These are phyloP conservation scores for Penicillium longicatenatum DNA, from an alignment of 495 filamentous ascomycete species.

Conservation along the genomic window DNA sequence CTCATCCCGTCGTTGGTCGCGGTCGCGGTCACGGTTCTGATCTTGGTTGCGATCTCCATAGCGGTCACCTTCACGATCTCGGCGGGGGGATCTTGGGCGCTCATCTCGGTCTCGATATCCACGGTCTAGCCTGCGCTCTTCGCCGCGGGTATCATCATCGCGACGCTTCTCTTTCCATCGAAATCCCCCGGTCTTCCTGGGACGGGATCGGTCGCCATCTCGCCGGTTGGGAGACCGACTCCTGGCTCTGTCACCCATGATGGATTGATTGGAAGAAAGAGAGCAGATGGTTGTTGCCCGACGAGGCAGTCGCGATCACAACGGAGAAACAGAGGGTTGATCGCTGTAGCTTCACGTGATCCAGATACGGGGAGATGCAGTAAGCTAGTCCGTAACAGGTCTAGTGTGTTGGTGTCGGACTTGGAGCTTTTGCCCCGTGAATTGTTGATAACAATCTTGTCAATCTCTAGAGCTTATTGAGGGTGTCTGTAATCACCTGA, in stretches of 20 bases:
- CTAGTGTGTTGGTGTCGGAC: constrained; percentile 23
- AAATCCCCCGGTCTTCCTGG: constrained; percentile 53
- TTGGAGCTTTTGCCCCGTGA: constrained; percentile 8
- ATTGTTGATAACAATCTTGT: not conserved
- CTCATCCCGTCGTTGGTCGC: constrained; percentile 28
- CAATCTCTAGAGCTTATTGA: not conserved
- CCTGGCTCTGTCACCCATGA: constrained; percentile 38
- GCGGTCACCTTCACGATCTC: constrained; percentile 32
- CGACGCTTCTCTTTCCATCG: constrained; percentile 67
- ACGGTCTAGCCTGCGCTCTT: constrained; percentile 52
- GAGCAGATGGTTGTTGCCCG: constrained; percentile 15
- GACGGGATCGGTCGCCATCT: constrained; percentile 30
- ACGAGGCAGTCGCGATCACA: constrained; percentile 16
- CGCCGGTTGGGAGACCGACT: constrained; percentile 40
- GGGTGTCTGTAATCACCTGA: not conserved
- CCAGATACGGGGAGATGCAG: constrained; percentile 5
- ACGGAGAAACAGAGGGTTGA: constrained; percentile 12
- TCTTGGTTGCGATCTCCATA: constrained; percentile 24
- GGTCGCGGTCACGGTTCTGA: constrained; percentile 21
- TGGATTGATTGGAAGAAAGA: constrained; percentile 22
- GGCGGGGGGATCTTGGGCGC: constrained; percentile 36
- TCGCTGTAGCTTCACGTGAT: constrained; percentile 28
- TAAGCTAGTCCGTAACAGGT: constrained; percentile 15
- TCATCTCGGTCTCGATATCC: constrained; percentile 54
- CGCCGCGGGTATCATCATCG: constrained; percentile 45